phyloP scores from a whole-genome alignment of 2,329 filamentous ascomycete genomes.

The Colletotrichum noveboracense region DNA sequence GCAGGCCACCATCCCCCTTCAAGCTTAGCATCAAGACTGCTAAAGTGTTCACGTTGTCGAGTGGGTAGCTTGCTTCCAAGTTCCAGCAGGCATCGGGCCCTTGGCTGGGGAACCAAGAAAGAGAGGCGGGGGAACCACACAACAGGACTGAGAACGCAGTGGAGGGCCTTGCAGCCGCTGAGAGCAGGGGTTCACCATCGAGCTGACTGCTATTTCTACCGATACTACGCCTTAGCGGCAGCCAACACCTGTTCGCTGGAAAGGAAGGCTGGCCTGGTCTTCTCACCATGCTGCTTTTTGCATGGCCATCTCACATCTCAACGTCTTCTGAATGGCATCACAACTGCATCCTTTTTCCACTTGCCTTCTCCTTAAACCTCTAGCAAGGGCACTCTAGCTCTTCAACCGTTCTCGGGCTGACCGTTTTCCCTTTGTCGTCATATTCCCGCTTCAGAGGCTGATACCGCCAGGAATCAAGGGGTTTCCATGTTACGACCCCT shows the following conservation, averaged over 20 bases:
- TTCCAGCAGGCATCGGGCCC: background rate
- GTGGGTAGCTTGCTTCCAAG: background rate
- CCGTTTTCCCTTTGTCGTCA: background rate
- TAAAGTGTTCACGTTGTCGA: background rate
- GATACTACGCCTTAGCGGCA: background rate
- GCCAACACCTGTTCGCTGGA: background rate
- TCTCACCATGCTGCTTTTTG: background rate
- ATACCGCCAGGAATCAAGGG: background rate
- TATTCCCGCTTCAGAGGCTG: background rate
- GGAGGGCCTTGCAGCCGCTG: background rate
- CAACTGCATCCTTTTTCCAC: background rate
- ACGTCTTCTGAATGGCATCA: background rate
- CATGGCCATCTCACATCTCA: background rate
- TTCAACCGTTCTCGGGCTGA: background rate
- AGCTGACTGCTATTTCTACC: background rate
- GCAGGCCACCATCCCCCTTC: background rate
- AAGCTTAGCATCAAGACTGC: background rate
- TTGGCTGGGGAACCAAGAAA: conserved; percentile 1
- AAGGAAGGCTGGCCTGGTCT: background rate
- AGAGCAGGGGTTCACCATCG: background rate
- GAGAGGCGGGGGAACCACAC: background rate
- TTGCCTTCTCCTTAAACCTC: background rate
- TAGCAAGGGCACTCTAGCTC: background rate
- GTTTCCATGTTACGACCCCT: background rate
- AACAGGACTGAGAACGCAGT: background rate